Evolutionary conservation across 768 basidiomycete species (phyloP).

Genomic region (Mycena olivaceomarginata): DNA sequence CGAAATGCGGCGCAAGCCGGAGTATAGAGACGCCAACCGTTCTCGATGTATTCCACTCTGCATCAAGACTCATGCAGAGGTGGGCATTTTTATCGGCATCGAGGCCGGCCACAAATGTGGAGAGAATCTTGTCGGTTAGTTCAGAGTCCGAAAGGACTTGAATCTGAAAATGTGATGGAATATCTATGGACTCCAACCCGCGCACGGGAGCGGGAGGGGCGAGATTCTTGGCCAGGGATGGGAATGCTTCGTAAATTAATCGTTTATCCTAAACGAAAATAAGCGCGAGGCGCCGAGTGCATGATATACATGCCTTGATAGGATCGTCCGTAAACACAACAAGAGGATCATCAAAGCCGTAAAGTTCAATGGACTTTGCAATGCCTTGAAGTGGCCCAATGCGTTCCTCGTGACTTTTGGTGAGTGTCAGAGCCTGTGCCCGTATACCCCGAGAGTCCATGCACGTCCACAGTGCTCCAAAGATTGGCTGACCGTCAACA

Average conservation of each 20-base stretch:
- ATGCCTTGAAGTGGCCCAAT: neutral
- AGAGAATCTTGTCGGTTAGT: no score
- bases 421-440: neutral
- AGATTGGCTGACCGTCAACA: neutral
- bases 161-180: no score
- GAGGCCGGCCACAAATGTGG: neutral
- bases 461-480: constrained; percentile 14
- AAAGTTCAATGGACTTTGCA: neutral
- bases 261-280: neutral
- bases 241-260: neutral
- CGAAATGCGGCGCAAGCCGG: constrained; percentile 11
- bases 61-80: constrained; percentile 5
- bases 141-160: no score
- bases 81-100: neutral
- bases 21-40: constrained; percentile 8
- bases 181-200: no score
- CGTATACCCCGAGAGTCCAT: neutral
- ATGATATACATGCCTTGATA: neutral
- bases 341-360: neutral
- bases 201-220: no score
- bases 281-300: no score
- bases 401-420: constrained; percentile 11
- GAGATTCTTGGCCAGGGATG: no score
- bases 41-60: constrained; percentile 13
- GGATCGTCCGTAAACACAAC: neutral